These are phyloP conservation scores for Escovopsis sp. DNA, from an alignment of 2,329 filamentous ascomycete genomes.

Conservation along the genomic window DNA sequence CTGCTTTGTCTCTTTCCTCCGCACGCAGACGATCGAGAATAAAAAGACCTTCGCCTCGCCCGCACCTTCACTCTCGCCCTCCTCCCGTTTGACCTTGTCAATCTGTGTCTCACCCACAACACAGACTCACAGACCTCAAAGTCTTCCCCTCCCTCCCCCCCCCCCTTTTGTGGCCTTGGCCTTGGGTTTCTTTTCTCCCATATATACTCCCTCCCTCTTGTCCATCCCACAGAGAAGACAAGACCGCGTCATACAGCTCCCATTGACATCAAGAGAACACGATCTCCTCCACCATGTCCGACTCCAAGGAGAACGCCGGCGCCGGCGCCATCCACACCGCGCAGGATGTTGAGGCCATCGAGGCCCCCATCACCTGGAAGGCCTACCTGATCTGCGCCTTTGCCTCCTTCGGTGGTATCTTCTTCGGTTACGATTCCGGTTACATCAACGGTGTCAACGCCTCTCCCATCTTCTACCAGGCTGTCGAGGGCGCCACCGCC, in stretches of 20 bases:
- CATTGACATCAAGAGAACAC: neutral
- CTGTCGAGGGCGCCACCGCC: constrained; percentile 30
- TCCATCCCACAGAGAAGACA: neutral
- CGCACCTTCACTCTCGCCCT: constrained; percentile 7
- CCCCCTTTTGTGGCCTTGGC: constrained; percentile 2
- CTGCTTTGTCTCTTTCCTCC: no score
- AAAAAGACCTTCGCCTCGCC: constrained; percentile 10
- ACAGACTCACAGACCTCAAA: constrained; percentile 1
- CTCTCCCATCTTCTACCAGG: constrained; percentile 34
- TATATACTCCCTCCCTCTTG: neutral
- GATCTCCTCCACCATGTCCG: constrained; percentile 11
- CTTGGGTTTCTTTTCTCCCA: constrained; percentile 4
- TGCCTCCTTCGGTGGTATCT: constrained; percentile 57
- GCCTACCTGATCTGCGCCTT: constrained; percentile 57
- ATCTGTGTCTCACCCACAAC: constrained; percentile 10
- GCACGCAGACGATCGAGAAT: constrained; percentile 6
- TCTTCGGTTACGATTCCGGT: constrained; percentile 68
- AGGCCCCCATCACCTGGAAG: constrained; percentile 54
- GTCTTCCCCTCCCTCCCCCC: no score
- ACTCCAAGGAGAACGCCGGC: constrained; percentile 8
- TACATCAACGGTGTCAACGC: constrained; percentile 55
- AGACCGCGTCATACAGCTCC: neutral
- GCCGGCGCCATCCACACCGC: constrained; percentile 25
- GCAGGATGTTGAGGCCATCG: constrained; percentile 42
- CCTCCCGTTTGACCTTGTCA: constrained; percentile 8